These are phyloP conservation scores for Mycena belliarum DNA, from an alignment of 768 basidiomycete species.

Conservation along the genomic window DNA sequence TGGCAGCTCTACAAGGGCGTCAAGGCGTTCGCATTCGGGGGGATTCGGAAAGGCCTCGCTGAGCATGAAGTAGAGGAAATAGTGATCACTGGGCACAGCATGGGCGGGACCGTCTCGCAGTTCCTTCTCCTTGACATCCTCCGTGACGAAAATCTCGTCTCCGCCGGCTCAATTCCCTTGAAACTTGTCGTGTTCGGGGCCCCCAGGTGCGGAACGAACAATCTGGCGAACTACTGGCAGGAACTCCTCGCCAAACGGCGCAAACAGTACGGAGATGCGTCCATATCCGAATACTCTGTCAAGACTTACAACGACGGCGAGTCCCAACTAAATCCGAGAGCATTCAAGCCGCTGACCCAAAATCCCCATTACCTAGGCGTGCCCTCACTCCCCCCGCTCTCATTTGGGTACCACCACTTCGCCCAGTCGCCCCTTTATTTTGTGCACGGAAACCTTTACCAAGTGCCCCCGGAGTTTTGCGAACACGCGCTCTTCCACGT, in stretches of 20 bases:
- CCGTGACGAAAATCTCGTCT: slow-evolving; percentile 25
- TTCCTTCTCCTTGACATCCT: slow-evolving; percentile 52
- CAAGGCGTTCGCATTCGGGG: slow-evolving; percentile 32
- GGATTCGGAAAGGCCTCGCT: slow-evolving; percentile 39
- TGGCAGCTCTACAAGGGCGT: slow-evolving; percentile 53
- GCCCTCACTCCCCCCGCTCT: slow-evolving; percentile 53
- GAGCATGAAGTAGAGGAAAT: slow-evolving; percentile 41
- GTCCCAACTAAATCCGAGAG: slow-evolving; percentile 10
- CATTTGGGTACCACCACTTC: slow-evolving; percentile 56
- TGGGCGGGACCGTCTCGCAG: slow-evolving; percentile 56
- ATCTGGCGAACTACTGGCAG: slow-evolving; percentile 44
- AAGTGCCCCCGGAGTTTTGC: slow-evolving; percentile 44
- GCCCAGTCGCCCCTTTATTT: slow-evolving; percentile 50
- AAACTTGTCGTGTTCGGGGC: slow-evolving; percentile 52
- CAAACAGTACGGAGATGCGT: slow-evolving; percentile 33
- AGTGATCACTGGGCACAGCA: slow-evolving; percentile 57
- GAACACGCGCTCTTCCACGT: slow-evolving; percentile 49
- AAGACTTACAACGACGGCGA: slow-evolving; percentile 60
- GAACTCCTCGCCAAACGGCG: slow-evolving; percentile 36
- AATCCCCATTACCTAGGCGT: slow-evolving; percentile 51
- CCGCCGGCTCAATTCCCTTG: slow-evolving; percentile 33
- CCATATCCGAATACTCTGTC: slow-evolving; percentile 48
- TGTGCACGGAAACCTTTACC: slow-evolving; percentile 47
- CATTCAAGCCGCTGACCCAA: background rate
- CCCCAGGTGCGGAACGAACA: slow-evolving; percentile 49